Evolutionary conservation across 371 early-diverging fungal species (phyloP).

Genomic region (Rhizopus stolonifer): DNA sequence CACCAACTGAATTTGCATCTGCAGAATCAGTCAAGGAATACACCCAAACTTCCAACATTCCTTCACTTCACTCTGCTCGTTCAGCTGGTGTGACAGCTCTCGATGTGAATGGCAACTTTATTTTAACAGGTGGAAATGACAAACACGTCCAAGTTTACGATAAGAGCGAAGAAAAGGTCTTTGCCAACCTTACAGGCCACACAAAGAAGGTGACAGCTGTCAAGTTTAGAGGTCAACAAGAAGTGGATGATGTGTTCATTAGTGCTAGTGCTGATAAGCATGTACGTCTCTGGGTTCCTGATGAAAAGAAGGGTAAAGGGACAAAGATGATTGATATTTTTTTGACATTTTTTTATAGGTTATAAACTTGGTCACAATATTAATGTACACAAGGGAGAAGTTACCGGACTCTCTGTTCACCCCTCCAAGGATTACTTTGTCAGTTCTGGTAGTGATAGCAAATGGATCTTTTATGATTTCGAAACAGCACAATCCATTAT

Average conservation of each 20-base stretch:
- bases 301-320: conserved; percentile 22
- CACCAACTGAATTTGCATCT: conserved; percentile 69
- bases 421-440: conserved; percentile 79
- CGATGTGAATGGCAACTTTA: conserved; percentile 65
- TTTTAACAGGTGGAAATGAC: conserved; percentile 83
- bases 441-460: conserved; percentile 70
- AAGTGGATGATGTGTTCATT: conserved; percentile 55
- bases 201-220: conserved; percentile 76
- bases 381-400: conserved; percentile 69
- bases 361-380: conserved; percentile 61
- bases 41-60: conserved; percentile 49
- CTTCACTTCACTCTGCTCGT: conserved; percentile 75
- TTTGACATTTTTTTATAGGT: conserved; percentile 15
- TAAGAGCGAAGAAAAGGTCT: conserved; percentile 60
- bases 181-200: conserved; percentile 78
- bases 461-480: conserved; percentile 82
- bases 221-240: conserved; percentile 62
- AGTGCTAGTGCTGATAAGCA: conserved; percentile 82
- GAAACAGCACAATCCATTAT: conserved; percentile 64
- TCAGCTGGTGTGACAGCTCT: conserved; percentile 78
- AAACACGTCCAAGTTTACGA: conserved; percentile 75
- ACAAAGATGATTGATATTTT: not conserved
- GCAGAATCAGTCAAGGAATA: conserved; percentile 68
- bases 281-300: conserved; percentile 73
- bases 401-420: conserved; percentile 73